These are phyloP conservation scores for Cladosporium oxysporum DNA, from an alignment of 2,329 filamentous ascomycete species.

Conservation along the genomic window DNA sequence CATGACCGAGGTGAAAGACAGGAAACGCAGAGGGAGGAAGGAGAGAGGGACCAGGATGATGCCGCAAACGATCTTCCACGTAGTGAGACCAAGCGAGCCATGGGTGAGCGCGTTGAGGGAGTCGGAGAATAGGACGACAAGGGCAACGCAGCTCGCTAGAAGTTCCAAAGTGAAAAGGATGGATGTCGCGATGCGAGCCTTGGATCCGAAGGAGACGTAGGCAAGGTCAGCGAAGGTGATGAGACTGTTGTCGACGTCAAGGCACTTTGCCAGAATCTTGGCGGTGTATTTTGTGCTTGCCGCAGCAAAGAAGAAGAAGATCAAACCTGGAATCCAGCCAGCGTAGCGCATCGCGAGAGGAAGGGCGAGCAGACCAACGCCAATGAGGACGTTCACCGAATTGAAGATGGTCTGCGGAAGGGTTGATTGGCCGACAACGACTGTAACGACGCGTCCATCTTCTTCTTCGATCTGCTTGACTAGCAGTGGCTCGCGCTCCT, in stretches of 20 bases:
- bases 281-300: conserved; percentile 82
- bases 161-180: conserved; percentile 86
- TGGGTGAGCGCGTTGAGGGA: conserved; percentile 79
- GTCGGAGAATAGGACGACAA: conserved; percentile 94
- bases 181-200: conserved; percentile 78
- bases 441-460: conserved; percentile 79
- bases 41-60: conserved; percentile 77
- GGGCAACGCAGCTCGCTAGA: conserved; percentile 81
- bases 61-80: conserved; percentile 86
- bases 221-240: conserved; percentile 95
- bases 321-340: conserved; percentile 81
- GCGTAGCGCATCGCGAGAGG: conserved; percentile 85
- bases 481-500: conserved; percentile 69
- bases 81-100: conserved; percentile 59
- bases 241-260: conserved; percentile 79
- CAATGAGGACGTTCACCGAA: conserved; percentile 89
- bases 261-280: conserved; percentile 79
- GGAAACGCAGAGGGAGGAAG: conserved; percentile 76
- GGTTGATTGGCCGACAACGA: conserved; percentile 91
- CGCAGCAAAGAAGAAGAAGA: conserved; percentile 73
- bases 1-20: conserved; percentile 88
- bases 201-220: conserved; percentile 83
- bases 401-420: conserved; percentile 96
- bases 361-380: conserved; percentile 83
- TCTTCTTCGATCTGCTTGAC: conserved; percentile 84